Evolutionary conservation across 768 basidiomycete species (phyloP).

Genomic region (Cystofilobasidium ferigula): DNA sequence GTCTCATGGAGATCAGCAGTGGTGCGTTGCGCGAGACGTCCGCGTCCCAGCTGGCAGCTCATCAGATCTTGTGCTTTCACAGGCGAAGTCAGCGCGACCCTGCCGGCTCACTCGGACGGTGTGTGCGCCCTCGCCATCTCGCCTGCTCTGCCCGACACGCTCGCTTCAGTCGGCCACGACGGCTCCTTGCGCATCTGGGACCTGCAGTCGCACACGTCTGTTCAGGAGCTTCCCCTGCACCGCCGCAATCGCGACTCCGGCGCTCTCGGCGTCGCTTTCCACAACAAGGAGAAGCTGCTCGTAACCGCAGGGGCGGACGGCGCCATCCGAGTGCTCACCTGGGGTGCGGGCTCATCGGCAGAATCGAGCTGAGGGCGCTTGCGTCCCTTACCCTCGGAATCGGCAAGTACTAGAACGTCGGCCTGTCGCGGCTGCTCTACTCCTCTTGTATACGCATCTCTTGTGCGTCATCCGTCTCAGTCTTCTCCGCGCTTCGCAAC

Average conservation of each 20-base stretch:
- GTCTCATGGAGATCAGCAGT: constrained; percentile 79
- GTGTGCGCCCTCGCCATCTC: constrained; percentile 76
- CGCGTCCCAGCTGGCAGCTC: background rate
- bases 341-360: constrained; percentile 1
- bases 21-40: constrained; percentile 30
- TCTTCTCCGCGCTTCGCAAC: background rate
- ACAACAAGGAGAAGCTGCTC: constrained; percentile 70
- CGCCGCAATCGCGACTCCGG: constrained; percentile 83
- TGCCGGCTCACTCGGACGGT: constrained; percentile 80
- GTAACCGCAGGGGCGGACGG: constrained; percentile 84
- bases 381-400: background rate
- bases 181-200: constrained; percentile 95
- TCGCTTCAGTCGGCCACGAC: constrained; percentile 85
- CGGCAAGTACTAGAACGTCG: background rate
- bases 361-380: background rate
- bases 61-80: constrained; percentile 10
- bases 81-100: constrained; percentile 81
- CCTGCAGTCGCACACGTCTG: constrained; percentile 55
- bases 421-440: background rate
- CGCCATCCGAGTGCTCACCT: constrained; percentile 11
- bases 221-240: constrained; percentile 78
- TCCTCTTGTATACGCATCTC: background rate
- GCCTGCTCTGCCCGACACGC: constrained; percentile 34
- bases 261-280: constrained; percentile 75
- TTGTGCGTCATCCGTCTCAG: background rate